These are phyloP conservation scores for Penicillium riverlandense DNA, from an alignment of 495 filamentous ascomycete genomes.

Conservation along the genomic window DNA sequence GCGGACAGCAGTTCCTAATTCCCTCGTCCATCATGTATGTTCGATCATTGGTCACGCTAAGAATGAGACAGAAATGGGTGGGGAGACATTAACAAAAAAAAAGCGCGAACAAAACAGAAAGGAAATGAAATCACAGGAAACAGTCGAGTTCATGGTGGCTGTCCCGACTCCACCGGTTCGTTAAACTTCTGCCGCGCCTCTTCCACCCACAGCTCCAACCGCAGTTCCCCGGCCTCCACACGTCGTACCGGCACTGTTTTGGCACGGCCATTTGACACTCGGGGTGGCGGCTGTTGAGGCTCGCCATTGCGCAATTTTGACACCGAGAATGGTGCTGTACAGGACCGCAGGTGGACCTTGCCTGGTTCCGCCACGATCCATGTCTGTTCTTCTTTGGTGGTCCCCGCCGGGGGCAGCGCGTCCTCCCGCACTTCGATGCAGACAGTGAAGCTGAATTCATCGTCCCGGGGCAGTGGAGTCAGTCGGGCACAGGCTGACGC, in stretches of 20 bases:
- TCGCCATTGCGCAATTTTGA: constrained; percentile 35
- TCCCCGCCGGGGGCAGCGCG: constrained; percentile 65
- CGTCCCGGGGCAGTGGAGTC: constrained; percentile 55
- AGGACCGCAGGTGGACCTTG: constrained; percentile 37
- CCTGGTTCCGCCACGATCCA: constrained; percentile 50
- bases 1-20: constrained; percentile 32
- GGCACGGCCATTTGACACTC: constrained; percentile 36
- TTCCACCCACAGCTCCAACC: constrained; percentile 50
- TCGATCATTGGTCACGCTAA: constrained; percentile 46
- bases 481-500: constrained; percentile 52
- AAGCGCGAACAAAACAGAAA: background rate
- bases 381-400: constrained; percentile 42
- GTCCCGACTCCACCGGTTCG: constrained; percentile 39
- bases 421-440: constrained; percentile 77
- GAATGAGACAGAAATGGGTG: constrained; percentile 28
- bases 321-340: constrained; percentile 39
- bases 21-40: constrained; percentile 42
- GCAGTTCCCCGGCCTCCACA: constrained; percentile 47
- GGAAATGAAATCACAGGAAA: constrained; percentile 5
- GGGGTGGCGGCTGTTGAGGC: constrained; percentile 30
- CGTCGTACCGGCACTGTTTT: constrained; percentile 48
- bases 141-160: constrained; percentile 25
- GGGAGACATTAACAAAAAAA: constrained; percentile 10
- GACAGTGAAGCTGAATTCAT: constrained; percentile 75
- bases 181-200: constrained; percentile 50